These are phyloP conservation scores for Picea engelmannii DNA, from an alignment of 83 land plant species.

Conservation along the genomic window DNA sequence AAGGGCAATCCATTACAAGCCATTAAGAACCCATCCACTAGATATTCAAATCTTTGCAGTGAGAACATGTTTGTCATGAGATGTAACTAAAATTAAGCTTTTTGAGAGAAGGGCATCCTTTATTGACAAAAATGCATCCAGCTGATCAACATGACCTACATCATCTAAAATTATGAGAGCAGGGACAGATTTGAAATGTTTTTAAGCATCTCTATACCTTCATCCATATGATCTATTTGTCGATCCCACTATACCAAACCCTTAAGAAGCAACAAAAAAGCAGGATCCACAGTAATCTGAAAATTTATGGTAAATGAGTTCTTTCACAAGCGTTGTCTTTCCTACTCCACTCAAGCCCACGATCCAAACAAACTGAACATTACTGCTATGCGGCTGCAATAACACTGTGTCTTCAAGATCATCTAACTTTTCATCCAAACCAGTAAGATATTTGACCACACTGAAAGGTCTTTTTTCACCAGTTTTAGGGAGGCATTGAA, in stretches of 20 bases:
- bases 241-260: background rate
- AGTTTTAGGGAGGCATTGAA: background rate
- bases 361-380: too few relatives aligned
- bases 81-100: slow-evolving; percentile 3
- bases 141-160: background rate
- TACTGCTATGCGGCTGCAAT: too few relatives aligned
- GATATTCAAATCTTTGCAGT: background rate
- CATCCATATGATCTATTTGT: background rate
- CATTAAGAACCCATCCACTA: too few relatives aligned
- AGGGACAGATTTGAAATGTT: background rate
- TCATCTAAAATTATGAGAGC: background rate
- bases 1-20: too few relatives aligned
- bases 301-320: too few relatives aligned
- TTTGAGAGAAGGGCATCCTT: background rate
- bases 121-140: background rate
- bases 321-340: too few relatives aligned
- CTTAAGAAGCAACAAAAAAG: background rate
- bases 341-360: too few relatives aligned
- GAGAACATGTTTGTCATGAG: background rate
- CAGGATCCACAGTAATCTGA: too few relatives aligned
- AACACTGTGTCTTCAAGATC: too few relatives aligned
- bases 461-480: too few relatives aligned
- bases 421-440: too few relatives aligned
- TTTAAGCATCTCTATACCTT: background rate
- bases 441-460: too few relatives aligned